phyloP scores from a whole-genome alignment of 805 yeast genomes.

The Wickerhamiella alocasiicola region DNA sequence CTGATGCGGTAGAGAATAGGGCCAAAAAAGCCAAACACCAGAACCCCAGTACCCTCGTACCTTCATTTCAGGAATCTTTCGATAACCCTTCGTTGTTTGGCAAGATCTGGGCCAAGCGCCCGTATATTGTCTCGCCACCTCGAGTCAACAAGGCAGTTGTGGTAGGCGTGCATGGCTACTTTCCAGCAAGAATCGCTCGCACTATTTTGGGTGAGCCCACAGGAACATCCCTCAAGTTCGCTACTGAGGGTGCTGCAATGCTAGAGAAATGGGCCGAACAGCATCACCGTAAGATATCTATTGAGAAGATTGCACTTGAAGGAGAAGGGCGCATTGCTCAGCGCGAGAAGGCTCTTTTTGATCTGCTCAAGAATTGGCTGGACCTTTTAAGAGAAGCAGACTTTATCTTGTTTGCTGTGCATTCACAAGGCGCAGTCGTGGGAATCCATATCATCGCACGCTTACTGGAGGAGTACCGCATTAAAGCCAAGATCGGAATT shows the following conservation, averaged over 20 bases:
- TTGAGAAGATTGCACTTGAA: conserved; percentile 88
- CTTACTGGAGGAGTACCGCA: conserved; percentile 47
- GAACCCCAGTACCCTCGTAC: conserved; percentile 23
- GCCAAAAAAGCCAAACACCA: conserved; percentile 1
- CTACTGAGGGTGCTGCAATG: conserved; percentile 77
- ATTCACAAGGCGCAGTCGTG: conserved; percentile 94
- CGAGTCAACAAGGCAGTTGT: conserved; percentile 51
- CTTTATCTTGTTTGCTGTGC: conserved; percentile 81
- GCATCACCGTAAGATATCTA: conserved; percentile 33
- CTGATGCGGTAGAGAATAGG: conserved; percentile 9
- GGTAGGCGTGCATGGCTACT: conserved; percentile 92
- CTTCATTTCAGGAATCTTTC: conserved; percentile 21
- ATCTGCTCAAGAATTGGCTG: conserved; percentile 56
- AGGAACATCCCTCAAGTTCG: conserved; percentile 85
- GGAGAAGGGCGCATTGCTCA: conserved; percentile 85
- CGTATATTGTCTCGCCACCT: conserved; percentile 20
- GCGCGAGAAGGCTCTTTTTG: conserved; percentile 69
- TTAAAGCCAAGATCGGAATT: conserved; percentile 46
- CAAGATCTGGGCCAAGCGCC: conserved; percentile 14
- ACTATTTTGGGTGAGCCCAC: conserved; percentile 91
- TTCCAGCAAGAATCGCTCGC: conserved; percentile 75
- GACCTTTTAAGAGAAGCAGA: conserved; percentile 51
- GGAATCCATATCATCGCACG: conserved; percentile 65
- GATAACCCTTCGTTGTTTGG: conserved; percentile 19
- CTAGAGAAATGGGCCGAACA: conserved; percentile 52